Conservation (phyloP, 2,329 filamentous ascomycete genomes). For the Cercospora berteroae region DNA sequence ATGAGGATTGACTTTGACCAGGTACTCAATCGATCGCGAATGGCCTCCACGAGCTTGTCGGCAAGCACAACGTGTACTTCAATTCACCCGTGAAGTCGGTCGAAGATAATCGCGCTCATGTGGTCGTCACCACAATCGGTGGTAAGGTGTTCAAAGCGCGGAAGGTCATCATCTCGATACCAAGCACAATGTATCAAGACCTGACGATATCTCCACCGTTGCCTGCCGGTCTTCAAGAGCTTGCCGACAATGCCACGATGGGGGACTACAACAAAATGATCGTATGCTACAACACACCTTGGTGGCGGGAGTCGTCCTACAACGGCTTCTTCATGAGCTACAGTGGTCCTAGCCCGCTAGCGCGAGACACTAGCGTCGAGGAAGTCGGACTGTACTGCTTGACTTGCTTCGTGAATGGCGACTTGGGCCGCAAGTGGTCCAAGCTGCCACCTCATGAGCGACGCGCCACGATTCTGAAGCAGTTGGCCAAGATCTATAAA, state of each 20-base stretch:
- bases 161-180: constrained; percentile 8
- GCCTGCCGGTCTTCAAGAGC: not conserved
- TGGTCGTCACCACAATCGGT: not conserved
- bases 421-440: constrained; percentile 4
- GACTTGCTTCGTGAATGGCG: constrained; percentile 12
- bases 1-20: not conserved
- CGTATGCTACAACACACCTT: constrained; percentile 6
- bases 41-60: constrained; percentile 6
- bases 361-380: constrained; percentile 8
- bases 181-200: constrained; percentile 6
- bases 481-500: constrained; percentile 6
- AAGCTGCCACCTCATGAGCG: constrained; percentile 8
- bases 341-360: not conserved
- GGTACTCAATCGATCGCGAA: constrained; percentile 1
- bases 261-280: constrained; percentile 14
- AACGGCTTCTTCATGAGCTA: constrained; percentile 13
- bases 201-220: constrained; percentile 6
- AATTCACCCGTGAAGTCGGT: not conserved
- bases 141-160: not conserved
- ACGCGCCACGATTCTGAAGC: constrained; percentile 2
- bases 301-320: constrained; percentile 6
- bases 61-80: constrained; percentile 7
- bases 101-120: constrained; percentile 3
- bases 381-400: constrained; percentile 3
- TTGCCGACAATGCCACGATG: not conserved